A percentile compares a stretch with the other conserved stretches of the same genome.
Conservation (phyloP, 768 basidiomycete species). For the Termitomyces heimii region DNA sequence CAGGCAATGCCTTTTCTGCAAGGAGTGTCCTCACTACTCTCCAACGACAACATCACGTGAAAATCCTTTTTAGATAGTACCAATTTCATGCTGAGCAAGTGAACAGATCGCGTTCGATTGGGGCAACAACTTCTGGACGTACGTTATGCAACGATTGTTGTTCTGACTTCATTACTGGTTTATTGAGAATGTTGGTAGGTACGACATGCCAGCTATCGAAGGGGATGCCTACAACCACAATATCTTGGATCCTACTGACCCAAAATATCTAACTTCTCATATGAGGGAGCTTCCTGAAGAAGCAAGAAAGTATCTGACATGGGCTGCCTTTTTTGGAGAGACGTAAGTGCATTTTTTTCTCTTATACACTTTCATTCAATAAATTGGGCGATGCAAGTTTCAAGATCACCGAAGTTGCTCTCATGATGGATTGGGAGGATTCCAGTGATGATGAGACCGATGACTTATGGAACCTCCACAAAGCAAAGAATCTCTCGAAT, state of each 20-base stretch:
- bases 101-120: conserved; percentile 57
- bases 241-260: conserved; percentile 54
- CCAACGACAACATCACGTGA: conserved; percentile 56
- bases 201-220: conserved; percentile 52
- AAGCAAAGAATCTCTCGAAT: conserved; percentile 38
- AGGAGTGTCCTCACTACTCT: conserved; percentile 58
- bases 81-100: background rate
- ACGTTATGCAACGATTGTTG: conserved; percentile 17
- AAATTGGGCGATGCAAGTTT: conserved; percentile 35
- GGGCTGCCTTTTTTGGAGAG: conserved; percentile 71
- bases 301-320: conserved; percentile 58
- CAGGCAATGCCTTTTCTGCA: conserved; percentile 68
- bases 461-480: conserved; percentile 47
- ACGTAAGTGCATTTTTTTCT: conserved; percentile 35
- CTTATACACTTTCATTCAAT: background rate
- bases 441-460: conserved; percentile 48
- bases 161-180: background rate
- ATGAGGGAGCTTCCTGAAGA: conserved; percentile 58
- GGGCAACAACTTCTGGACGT: conserved; percentile 65
- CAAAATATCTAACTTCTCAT: conserved; percentile 54
- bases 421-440: conserved; percentile 73
- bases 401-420: conserved; percentile 66
- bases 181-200: conserved; percentile 25
- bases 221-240: conserved; percentile 45
- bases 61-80: conserved; percentile 11